phyloP scores from a whole-genome alignment of 2,329 filamentous ascomycete species.

The Stagonosporopsis cucurbitacearum region DNA sequence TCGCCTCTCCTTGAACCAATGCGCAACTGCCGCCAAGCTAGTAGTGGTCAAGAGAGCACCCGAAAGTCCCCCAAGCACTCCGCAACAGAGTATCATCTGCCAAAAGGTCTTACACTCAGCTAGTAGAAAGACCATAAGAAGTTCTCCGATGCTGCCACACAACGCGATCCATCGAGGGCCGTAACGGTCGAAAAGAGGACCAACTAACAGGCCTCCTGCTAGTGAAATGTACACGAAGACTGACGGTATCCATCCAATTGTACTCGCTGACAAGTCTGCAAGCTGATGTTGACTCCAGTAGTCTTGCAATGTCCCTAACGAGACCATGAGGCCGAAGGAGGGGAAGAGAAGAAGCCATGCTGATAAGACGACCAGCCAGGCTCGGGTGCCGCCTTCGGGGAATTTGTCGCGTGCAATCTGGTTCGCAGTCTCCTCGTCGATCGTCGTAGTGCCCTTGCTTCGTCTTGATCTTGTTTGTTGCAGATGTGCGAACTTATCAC shows the following conservation, averaged over 20 bases:
- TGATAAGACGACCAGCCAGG: constrained; percentile 50
- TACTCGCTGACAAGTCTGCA: constrained; percentile 62
- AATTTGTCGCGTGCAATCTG: constrained; percentile 40
- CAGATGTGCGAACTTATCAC: constrained; percentile 20
- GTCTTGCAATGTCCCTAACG: constrained; percentile 76
- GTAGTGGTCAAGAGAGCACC: constrained; percentile 50
- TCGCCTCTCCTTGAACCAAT: constrained; percentile 50
- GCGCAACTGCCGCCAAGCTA: constrained; percentile 44
- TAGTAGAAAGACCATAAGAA: constrained; percentile 42
- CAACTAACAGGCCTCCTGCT: constrained; percentile 82
- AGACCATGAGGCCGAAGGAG: constrained; percentile 51
- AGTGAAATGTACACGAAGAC: constrained; percentile 85
- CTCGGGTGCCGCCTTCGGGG: constrained; percentile 49
- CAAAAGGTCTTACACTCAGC: constrained; percentile 49
- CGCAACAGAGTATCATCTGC: constrained; percentile 52
- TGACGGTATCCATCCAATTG: constrained; percentile 88
- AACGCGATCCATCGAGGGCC: constrained; percentile 46
- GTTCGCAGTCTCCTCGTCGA: constrained; percentile 17
- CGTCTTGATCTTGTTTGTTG: neutral
- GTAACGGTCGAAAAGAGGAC: constrained; percentile 69
- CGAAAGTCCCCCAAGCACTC: constrained; percentile 49
- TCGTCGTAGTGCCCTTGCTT: constrained; percentile 17
- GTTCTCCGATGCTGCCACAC: constrained; percentile 34
- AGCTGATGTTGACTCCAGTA: constrained; percentile 79
- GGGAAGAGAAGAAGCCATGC: constrained; percentile 45